These are phyloP conservation scores for Fusarium veterinarium DNA, from an alignment of 2,329 filamentous ascomycete genomes.

Conservation along the genomic window DNA sequence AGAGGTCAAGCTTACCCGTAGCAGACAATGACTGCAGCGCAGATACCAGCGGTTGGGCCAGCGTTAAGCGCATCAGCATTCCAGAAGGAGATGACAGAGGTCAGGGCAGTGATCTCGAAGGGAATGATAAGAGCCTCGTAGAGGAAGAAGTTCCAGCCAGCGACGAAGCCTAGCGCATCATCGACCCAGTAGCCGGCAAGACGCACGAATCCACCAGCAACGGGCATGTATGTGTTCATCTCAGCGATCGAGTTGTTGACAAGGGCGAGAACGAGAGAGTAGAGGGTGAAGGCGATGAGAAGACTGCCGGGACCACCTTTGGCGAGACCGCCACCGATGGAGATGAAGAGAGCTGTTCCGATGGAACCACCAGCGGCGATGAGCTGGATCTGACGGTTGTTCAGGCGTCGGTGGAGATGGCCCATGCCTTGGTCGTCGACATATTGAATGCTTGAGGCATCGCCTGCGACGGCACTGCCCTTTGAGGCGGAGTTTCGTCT, in stretches of 20 bases:
- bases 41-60: conserved; percentile 56
- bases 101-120: conserved; percentile 63
- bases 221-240: conserved; percentile 36
- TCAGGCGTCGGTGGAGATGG: conserved; percentile 32
- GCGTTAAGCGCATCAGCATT: conserved; percentile 50
- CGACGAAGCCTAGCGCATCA: conserved; percentile 30
- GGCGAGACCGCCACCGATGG: conserved; percentile 36
- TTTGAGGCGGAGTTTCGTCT: conserved; percentile 11
- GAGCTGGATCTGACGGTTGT: conserved; percentile 46
- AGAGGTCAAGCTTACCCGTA: conserved; percentile 46
- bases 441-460: conserved; percentile 10
- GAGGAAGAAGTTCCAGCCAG: conserved; percentile 38
- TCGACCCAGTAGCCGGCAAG: conserved; percentile 35
- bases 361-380: conserved; percentile 38
- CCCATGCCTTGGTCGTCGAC: conserved; percentile 19
- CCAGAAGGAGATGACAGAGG: conserved; percentile 62
- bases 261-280: conserved; percentile 26
- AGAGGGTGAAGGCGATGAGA: conserved; percentile 22
- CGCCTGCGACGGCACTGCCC: conserved; percentile 9
- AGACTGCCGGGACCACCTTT: conserved; percentile 32
- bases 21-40: conserved; percentile 56
- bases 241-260: conserved; percentile 38
- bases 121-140: conserved; percentile 62
- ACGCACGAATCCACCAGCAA: conserved; percentile 32
- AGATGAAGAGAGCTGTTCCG: conserved; percentile 38